Evolutionary conservation across 805 yeast genomes (phyloP), one percentile per base, ranked within the genome.

Genomic region (Ogataea polymorpha): DNA sequence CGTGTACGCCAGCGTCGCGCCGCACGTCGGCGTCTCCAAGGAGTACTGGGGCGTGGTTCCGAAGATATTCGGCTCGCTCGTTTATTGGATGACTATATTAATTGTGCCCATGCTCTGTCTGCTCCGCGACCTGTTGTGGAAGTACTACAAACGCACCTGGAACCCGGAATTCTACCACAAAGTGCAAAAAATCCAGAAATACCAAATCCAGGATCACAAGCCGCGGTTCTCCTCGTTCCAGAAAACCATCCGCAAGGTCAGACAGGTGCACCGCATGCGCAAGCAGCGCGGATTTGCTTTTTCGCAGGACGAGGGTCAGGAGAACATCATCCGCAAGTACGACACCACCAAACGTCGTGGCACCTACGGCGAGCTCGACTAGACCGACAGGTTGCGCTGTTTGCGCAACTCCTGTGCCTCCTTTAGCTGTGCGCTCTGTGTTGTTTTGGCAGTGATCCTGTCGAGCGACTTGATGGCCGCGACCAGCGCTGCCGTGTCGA

Each of bases 241-340:
- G 64, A 89, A 85, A 62, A 97, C 98, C 5, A 93, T 93, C 42
- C 76, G 98, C 58, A 93, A 89, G 59, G 98, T 93, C 17, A 82
- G 99, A 65, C 99, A 95, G 65, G 98, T 93, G 27, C 96, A 91
- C 63, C 77, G 99, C 63, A 91, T 93, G 86, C 86, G 95, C 61
- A 93, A 93, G 58, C 99, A 93, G 66, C 81, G 98, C 66, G 99
- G 99, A 5, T 93, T 87, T 71, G 99, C 99, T 2, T 93, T 93
- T 56, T 89, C 97, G 6, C 98, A 93, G 63, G 89, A 86, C 34
- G 96, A 86, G 60, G 95, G 95, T 26, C 96, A 90, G 66, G 96
- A 89, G 51, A 81, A 82, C 58, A 77, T 93, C 46, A 83, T 93
- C 35, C 77, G 98, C 55, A 87, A 95, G 70, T 93, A 93, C 56